A percentile compares a stretch with the other conserved stretches of the same genome.
These are phyloP conservation scores for Microcos paniculata DNA, from an alignment of 345 rosid species.

Conservation along the genomic window DNA sequence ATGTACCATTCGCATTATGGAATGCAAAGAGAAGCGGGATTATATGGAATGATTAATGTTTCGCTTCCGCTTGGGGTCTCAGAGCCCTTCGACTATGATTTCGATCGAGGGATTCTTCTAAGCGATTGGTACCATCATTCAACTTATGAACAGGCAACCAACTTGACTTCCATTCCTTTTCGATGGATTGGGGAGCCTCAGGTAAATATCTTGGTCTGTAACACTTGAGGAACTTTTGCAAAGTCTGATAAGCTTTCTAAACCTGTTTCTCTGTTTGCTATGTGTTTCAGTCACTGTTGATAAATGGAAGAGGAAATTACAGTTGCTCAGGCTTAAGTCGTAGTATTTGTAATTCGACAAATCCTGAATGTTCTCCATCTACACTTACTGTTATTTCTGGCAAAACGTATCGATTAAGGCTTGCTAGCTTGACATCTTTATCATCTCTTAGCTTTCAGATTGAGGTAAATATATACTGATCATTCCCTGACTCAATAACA, in stretches of 20 bases:
- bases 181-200: conserved; percentile 80
- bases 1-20: conserved; percentile 76
- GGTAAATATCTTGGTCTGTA: conserved; percentile 26
- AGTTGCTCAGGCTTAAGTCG: conserved; percentile 38
- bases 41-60: conserved; percentile 62
- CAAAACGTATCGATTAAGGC: conserved; percentile 60
- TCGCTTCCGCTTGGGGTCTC: conserved; percentile 36
- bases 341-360: conserved; percentile 40
- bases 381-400: conserved; percentile 45
- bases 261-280: no score
- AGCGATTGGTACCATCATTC: conserved; percentile 73
- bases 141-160: conserved; percentile 53
- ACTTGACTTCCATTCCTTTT: conserved; percentile 55
- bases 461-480: conserved; percentile 47
- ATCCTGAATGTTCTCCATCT: conserved; percentile 50
- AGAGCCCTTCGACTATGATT: conserved; percentile 61
- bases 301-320: conserved; percentile 68
- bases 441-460: conserved; percentile 78
- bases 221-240: neutral
- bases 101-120: conserved; percentile 58
- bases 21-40: conserved; percentile 72
- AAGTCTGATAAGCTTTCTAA: neutral
- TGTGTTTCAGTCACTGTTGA: conserved; percentile 58
- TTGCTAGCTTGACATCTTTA: conserved; percentile 54
- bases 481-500: neutral